Base-by-base conservation (phyloP, 441 rosid species). In the Gossypium laxum region DNA sequence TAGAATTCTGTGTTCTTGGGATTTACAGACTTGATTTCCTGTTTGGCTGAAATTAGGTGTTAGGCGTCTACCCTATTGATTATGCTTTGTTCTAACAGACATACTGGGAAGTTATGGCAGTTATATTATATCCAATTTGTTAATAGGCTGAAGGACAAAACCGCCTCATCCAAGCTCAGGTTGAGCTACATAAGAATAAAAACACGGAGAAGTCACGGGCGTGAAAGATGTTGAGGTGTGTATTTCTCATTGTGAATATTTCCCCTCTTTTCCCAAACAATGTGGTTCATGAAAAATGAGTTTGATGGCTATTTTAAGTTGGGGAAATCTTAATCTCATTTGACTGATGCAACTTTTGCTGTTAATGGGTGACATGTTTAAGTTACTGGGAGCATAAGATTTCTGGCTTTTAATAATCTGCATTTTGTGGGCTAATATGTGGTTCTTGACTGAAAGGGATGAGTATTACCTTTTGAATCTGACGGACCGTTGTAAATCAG, bases 81-180 rank as follows among this genome's bases (percentile, higher is more conserved):
- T 41, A 12, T 64, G 17, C 30, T 18, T 21, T 72, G 3, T 63
- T 41, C 32, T 41, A 63, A 38, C 19, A 0, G 52, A 19, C 18
- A 51, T 15, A 52, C 38, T 34, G 18, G 24, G 2, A 50, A 51
- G 60, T 17, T 67, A 18, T 30, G 7, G 28, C 18, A 0, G 12
- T 79, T 58, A 60, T 62, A 55, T 75, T n/a, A 59, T 3, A 15
- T 74, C 24, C 38, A 15, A 22, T 69, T 71, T 28, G 15, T 79
- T 32, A 55, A 57, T 72, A 85, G 92, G 88, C 82, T 30, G 89
- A 86, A 85, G 86, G 86, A 69, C 74, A 82, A 52, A 88, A 80
- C 74, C 78, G 65, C 22, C 78, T 65, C 28, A 61, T 70, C 68
- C 80, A 74, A 82, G 76, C 78, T 72, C 86, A 75, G 21, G 63